Conservation (phyloP, 345 rosid species). For the Acer campestre region DNA sequence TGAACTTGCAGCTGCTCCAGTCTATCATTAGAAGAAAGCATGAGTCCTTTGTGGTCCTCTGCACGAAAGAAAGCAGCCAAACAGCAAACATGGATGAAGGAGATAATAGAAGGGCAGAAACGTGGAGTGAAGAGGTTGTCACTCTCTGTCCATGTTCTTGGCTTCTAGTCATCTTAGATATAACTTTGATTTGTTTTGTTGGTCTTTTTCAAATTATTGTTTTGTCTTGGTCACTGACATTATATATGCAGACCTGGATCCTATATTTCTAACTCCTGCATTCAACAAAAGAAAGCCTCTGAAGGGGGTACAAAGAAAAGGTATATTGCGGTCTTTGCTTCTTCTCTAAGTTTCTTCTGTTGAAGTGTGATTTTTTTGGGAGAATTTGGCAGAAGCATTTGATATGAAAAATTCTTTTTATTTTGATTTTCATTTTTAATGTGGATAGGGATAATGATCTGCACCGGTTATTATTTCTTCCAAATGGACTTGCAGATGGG, state of each 20-base stretch:
- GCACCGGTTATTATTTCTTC: conserved; percentile 90
- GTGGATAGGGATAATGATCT: conserved; percentile 86
- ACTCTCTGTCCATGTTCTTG: conserved; percentile 3
- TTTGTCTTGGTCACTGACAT: conserved; percentile 13
- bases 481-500: conserved; percentile 95
- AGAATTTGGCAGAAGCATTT: conserved; percentile 1
- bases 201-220: background rate
- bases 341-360: background rate
- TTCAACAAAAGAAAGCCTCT: conserved; percentile 58
- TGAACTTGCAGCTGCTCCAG: conserved; percentile 44
- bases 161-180: background rate
- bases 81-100: conserved; percentile 32
- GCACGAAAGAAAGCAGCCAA: conserved; percentile 32
- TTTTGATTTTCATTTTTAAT: background rate
- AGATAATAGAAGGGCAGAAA: conserved; percentile 41
- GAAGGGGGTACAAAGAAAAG: conserved; percentile 77
- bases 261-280: conserved; percentile 28
- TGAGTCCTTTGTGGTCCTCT: conserved; percentile 36
- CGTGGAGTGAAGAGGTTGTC: conserved; percentile 56
- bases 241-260: conserved; percentile 51
- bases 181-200: background rate
- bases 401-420: conserved; percentile 5
- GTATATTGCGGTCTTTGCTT: conserved; percentile 30
- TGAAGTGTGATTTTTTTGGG: background rate
- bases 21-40: conserved; percentile 41